Conservation (phyloP, 352 stramenopile genomes). For the Phytophthora gonapodyides region DNA sequence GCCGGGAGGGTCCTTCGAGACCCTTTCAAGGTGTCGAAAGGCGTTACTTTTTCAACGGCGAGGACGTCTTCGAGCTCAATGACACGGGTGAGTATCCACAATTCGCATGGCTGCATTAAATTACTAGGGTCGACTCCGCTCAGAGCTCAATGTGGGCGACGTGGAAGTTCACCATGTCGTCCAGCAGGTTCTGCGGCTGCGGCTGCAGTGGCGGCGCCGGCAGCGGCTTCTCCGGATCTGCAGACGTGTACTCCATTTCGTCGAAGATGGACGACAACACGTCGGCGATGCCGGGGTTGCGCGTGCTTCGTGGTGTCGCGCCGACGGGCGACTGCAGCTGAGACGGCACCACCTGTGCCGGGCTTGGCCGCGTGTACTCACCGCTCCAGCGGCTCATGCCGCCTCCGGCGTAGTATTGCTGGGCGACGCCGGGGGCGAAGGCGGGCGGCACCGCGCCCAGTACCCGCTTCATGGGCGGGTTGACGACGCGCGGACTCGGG, state of each 20-base stretch:
- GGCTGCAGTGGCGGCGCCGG: conserved; percentile 22
- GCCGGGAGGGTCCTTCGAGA: not conserved
- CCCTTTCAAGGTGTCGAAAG: not conserved
- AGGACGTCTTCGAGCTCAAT: not conserved
- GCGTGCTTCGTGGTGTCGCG: conserved; percentile 15
- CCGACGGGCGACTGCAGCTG: conserved; percentile 22
- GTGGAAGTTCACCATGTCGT: conserved; percentile 56
- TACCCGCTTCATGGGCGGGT: conserved; percentile 21
- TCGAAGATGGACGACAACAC: conserved; percentile 47
- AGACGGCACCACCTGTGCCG: conserved; percentile 24
- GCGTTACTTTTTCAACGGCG: conserved; percentile 8
- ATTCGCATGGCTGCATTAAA: conserved; percentile 21
- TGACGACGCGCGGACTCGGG: conserved; percentile 20
- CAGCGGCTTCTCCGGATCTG: conserved; percentile 24
- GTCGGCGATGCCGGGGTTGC: conserved; percentile 29
- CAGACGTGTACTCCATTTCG: conserved; percentile 33
- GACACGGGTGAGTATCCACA: conserved; percentile 17
- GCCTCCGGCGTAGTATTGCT: conserved; percentile 25
- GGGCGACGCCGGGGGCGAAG: conserved; percentile 29
- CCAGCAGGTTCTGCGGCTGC: conserved; percentile 37
- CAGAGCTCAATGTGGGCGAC: conserved; percentile 40
- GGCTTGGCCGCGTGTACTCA: conserved; percentile 15
- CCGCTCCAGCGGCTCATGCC: conserved; percentile 15
- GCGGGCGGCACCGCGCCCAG: conserved; percentile 16
- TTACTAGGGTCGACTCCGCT: conserved; percentile 16